These are phyloP conservation scores for Ettlia oleoabundans DNA, from an alignment of 139 green algal species.

Conservation along the genomic window DNA sequence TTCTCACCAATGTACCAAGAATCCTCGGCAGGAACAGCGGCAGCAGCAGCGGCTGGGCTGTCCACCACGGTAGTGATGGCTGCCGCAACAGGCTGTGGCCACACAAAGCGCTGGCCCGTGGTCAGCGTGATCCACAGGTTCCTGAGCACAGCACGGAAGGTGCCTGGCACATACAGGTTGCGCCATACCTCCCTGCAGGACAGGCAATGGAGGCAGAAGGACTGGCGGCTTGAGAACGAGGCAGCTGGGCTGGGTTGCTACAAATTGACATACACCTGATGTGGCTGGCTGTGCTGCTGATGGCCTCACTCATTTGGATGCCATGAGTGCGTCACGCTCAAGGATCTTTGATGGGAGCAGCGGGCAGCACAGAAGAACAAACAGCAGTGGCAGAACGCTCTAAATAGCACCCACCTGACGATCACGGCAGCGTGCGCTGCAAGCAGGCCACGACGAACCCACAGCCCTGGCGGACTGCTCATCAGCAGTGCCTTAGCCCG, in stretches of 20 bases:
- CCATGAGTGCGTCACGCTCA: too few species aligned
- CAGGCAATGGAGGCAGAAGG: neutral
- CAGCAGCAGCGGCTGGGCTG: too few species aligned
- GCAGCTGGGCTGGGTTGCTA: neutral
- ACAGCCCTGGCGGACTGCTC: constrained; percentile 25
- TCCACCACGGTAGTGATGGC: neutral
- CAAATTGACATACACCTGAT: neutral
- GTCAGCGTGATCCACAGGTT: constrained; percentile 44
- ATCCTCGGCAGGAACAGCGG: neutral
- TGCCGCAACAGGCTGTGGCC: neutral
- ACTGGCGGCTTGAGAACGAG: too few species aligned
- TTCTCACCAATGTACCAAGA: constrained; percentile 9
- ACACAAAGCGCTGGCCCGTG: constrained; percentile 7
- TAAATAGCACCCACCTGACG: constrained; percentile 26
- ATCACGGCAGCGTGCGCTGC: constrained; percentile 28
- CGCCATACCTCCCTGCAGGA: constrained; percentile 77
- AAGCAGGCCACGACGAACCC: constrained; percentile 15
- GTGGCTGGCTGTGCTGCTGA: too few species aligned
- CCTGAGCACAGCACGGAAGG: constrained; percentile 59
- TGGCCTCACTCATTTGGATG: too few species aligned
- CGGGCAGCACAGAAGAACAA: neutral
- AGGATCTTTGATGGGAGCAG: too few species aligned
- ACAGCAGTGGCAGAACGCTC: neutral
- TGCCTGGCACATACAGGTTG: constrained; percentile 67
- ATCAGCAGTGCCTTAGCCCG: constrained; percentile 16